Evolutionary conservation across 495 filamentous ascomycete species (phyloP).

Genomic region (Monascus purpureus): DNA sequence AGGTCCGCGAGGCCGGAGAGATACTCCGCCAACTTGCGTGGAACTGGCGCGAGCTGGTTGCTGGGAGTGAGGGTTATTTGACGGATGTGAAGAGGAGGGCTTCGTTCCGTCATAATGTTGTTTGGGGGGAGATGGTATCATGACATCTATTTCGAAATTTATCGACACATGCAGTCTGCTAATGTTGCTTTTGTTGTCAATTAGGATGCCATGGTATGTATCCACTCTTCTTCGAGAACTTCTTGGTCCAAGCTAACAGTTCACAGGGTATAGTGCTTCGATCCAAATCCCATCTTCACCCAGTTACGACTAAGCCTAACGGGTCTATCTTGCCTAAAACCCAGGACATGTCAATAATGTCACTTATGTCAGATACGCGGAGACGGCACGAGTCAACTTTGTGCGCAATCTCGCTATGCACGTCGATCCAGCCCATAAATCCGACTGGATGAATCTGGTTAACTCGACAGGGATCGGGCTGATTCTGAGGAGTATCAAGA

Average conservation of each 20-base stretch:
- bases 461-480: constrained; percentile 53
- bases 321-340: constrained; percentile 4
- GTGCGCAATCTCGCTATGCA: constrained; percentile 57
- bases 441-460: constrained; percentile 59
- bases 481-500: constrained; percentile 67
- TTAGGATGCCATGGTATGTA: constrained; percentile 46
- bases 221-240: not conserved
- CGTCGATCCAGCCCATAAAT: constrained; percentile 49
- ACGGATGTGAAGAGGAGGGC: constrained; percentile 50
- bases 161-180: no score
- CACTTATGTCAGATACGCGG: constrained; percentile 70
- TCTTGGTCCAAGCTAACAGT: not conserved
- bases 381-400: constrained; percentile 76
- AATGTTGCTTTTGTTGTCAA: constrained; percentile 1
- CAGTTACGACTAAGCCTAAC: not conserved
- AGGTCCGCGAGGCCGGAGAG: constrained; percentile 44
- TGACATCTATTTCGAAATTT: no score
- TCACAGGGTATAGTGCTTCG: no score
- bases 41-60: constrained; percentile 69
- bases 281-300: no score
- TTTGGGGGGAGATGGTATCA: constrained; percentile 83
- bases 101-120: constrained; percentile 56
- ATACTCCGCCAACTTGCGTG: constrained; percentile 47
- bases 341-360: constrained; percentile 83
- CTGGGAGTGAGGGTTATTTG: constrained; percentile 71